Percentiles rank a stretch among this genome's conserved stretches.
Evolutionary conservation across 768 basidiomycete genomes (phyloP).

Genomic region (Kwoniella sp.): DNA sequence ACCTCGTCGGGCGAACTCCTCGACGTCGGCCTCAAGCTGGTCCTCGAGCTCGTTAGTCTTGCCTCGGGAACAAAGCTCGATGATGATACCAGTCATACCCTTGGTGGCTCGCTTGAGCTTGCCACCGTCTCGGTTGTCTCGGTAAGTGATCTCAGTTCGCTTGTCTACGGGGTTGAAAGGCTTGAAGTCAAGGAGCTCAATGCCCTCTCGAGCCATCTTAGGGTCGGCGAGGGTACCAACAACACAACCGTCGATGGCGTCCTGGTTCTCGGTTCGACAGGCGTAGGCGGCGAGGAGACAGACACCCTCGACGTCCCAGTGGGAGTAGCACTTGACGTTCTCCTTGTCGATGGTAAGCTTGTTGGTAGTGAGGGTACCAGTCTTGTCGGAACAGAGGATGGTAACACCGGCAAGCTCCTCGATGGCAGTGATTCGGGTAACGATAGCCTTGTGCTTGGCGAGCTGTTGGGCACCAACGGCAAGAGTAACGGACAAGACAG

Average conservation of each 20-base stretch:
- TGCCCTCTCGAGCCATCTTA: conserved; percentile 77
- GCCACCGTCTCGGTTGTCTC: conserved; percentile 80
- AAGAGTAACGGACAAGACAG: conserved; percentile 94
- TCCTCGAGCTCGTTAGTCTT: conserved; percentile 92
- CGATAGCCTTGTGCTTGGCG: conserved; percentile 98
- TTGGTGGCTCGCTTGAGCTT: conserved; percentile 98
- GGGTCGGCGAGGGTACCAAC: conserved; percentile 75
- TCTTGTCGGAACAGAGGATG: conserved; percentile 98
- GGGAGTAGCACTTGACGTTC: conserved; percentile 86
- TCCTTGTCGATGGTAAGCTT: conserved; percentile 95
- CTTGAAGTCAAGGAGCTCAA: conserved; percentile 97
- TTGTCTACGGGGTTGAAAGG: conserved; percentile 99
- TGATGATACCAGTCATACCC: conserved; percentile 99
- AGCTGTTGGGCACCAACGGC: conserved; percentile 98
- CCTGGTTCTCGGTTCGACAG: conserved; percentile 98
- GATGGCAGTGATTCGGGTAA: conserved; percentile 98
- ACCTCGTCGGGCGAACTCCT: conserved; percentile 93
- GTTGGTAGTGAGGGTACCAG: conserved; percentile 97
- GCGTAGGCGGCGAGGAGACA: conserved; percentile 93
- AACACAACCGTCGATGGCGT: conserved; percentile 90
- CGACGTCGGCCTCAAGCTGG: conserved; percentile 88
- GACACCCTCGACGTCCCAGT: conserved; percentile 84
- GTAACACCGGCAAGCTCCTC: conserved; percentile 98
- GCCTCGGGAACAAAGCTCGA: conserved; percentile 95
- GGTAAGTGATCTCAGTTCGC: conserved; percentile 98